Percentiles rank a stretch among this genome's conserved stretches.
These are phyloP conservation scores for Hypholoma sublateritium DNA, from an alignment of 768 basidiomycete genomes.

Conservation along the genomic window DNA sequence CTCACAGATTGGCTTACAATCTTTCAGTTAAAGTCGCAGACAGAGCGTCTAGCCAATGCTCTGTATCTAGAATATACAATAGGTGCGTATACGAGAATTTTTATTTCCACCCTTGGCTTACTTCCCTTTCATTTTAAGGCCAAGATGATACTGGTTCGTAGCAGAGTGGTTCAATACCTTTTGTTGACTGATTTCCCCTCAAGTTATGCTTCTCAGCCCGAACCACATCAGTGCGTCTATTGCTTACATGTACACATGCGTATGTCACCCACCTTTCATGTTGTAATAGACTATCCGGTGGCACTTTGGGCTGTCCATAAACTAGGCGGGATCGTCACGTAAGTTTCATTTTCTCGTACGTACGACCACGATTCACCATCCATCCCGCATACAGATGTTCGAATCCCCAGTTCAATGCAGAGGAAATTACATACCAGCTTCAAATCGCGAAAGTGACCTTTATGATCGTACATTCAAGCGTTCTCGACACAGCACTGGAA, in stretches of 20 bases:
- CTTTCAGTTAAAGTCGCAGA: constrained; percentile 36
- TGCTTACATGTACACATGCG: background rate
- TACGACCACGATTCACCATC: background rate
- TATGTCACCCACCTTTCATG: background rate
- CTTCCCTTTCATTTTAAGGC: constrained; percentile 26
- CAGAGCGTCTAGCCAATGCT: constrained; percentile 40
- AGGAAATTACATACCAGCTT: constrained; percentile 55
- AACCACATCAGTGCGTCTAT: constrained; percentile 49
- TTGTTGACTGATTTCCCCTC: background rate
- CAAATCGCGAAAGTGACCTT: constrained; percentile 39
- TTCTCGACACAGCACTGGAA: constrained; percentile 33
- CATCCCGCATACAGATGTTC: constrained; percentile 39
- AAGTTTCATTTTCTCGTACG: constrained; percentile 11
- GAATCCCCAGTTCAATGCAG: constrained; percentile 52
- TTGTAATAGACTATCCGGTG: constrained; percentile 38
- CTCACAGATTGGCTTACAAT: background rate
- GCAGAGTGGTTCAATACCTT: background rate
- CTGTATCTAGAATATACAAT: constrained; percentile 34
- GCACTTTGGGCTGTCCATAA: constrained; percentile 51
- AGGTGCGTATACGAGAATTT: constrained; percentile 24
- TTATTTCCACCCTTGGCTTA: background rate
- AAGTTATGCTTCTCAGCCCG: constrained; percentile 53
- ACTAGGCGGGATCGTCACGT: constrained; percentile 55
- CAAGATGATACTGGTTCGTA: constrained; percentile 51
- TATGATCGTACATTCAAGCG: constrained; percentile 42